Evolutionary conservation across 495 filamentous ascomycete genomes (phyloP), one percentile per base, ranked within the genome.

Genomic region (Glonium stellatum): DNA sequence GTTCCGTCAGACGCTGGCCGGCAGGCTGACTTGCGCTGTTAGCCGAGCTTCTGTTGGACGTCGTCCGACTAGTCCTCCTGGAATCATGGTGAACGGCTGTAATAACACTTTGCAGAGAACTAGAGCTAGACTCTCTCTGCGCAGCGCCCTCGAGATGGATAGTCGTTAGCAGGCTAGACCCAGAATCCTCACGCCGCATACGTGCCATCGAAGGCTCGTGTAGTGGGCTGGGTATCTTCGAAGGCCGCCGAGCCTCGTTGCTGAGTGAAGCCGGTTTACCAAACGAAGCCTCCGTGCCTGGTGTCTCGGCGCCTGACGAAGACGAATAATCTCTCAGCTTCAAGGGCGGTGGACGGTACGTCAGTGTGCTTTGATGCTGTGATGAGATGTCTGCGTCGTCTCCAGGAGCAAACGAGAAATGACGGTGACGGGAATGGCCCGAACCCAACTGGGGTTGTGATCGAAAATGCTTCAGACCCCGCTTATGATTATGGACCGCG

Each of bases 171-270:
- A 60, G 21, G 53, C 60, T 63, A 4, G 64, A 44, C 0, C 36
- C 27, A 5, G 60, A 65, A 25, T 42, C 55, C 27, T 68, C 66
- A 62, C 25, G 65, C 59, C 54, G 63, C 31, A 54, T 34, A 4
- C 44, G 50, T 8, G 58, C 48, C 8, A 58, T n/a, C 10, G 44
- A 8, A 25, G 21, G 35, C 22, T 61, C 47, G 27, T 68, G 59
- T 5, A 68, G 55, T 10, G 72, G 72, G 36, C 63, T 71, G 1
- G 72, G 72, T 27, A 74, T 74, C 52, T 64, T 72, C 12, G 70
- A 74, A 6, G 56, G 53, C 56, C 60, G 67, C 51, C 48, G 50
- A 22, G 27, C 27, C 8, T 64, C 64, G 13, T 54, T 47, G 19
- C 31, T 42, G 31, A 50, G 41, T 42, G 55, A 31, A 8, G 49